Evolutionary conservation across 345 rosid genomes (phyloP).

Genomic region (Salix dunnii): DNA sequence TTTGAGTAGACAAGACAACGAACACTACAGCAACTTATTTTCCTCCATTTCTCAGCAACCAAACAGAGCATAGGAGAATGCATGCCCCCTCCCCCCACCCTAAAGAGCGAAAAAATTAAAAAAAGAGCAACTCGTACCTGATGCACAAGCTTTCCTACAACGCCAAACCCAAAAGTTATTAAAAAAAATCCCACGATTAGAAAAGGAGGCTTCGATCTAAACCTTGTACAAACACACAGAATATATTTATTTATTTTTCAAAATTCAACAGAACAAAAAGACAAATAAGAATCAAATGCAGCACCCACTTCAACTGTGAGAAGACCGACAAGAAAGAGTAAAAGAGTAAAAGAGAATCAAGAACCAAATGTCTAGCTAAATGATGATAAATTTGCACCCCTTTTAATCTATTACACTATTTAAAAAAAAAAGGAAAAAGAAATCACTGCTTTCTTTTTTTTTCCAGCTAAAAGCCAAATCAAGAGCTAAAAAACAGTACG

Average conservation of each 20-base stretch:
- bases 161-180: conserved; percentile 16
- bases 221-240: conserved; percentile 18
- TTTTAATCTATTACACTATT: not conserved
- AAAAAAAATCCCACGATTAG: conserved; percentile 15
- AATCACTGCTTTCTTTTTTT: not conserved
- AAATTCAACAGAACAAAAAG: conserved; percentile 21
- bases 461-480: not conserved
- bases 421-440: not conserved
- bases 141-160: conserved; percentile 13
- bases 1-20: conserved; percentile 13
- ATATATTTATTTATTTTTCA: conserved; percentile 1
- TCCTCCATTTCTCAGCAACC: conserved; percentile 11
- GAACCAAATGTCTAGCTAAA: conserved; percentile 19
- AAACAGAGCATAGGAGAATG: conserved; percentile 9
- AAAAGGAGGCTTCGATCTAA: conserved; percentile 39
- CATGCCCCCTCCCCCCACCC: not conserved
- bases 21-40: conserved; percentile 22
- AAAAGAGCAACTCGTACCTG: conserved; percentile 28
- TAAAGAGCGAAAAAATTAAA: not conserved
- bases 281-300: conserved; percentile 23
- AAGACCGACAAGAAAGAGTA: conserved; percentile 5
- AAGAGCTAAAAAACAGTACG: not conserved
- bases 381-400: conserved; percentile 7
- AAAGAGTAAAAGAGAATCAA: conserved; percentile 30
- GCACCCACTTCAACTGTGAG: conserved; percentile 13